These are phyloP conservation scores for Colletotrichum trifolii DNA, from an alignment of 2,329 filamentous ascomycete genomes.

Conservation along the genomic window DNA sequence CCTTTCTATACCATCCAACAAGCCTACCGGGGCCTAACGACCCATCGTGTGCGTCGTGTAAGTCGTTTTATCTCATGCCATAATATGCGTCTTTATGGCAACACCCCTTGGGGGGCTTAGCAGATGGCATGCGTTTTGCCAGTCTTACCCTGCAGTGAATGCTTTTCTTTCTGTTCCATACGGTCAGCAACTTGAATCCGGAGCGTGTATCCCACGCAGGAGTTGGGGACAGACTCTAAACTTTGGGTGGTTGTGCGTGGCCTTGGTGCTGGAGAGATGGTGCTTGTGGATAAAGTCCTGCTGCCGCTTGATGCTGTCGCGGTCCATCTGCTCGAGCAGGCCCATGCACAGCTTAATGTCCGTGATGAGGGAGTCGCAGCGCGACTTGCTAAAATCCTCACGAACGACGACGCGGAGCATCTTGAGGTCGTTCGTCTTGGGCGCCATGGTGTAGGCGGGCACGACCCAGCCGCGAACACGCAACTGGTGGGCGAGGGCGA, in stretches of 20 bases:
- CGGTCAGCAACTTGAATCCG: constrained; percentile 15
- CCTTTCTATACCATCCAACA: too few species aligned
- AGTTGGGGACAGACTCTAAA: constrained; percentile 56
- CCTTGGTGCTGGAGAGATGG: constrained; percentile 62
- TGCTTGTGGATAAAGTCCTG: constrained; percentile 73
- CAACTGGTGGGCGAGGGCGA: constrained; percentile 84
- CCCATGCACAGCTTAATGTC: constrained; percentile 84
- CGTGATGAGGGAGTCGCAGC: constrained; percentile 81
- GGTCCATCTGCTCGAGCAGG: constrained; percentile 79
- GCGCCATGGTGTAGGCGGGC: constrained; percentile 97
- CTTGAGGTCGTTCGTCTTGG: constrained; percentile 84
- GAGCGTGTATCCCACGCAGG: constrained; percentile 4
- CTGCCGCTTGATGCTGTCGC: constrained; percentile 75
- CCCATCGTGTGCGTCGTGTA: constrained; percentile 23
- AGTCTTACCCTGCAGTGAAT: constrained; percentile 88
- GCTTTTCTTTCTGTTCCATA: constrained; percentile 72
- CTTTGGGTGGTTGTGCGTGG: constrained; percentile 62
- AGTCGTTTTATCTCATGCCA: constrained; percentile 19
- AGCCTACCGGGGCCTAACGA: not conserved
- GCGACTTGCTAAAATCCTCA: constrained; percentile 87
- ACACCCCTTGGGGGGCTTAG: constrained; percentile 54
- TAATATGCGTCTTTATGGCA: constrained; percentile 15
- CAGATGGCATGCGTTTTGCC: constrained; percentile 93
- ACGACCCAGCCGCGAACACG: constrained; percentile 92
- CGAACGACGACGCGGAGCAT: constrained; percentile 93